These are phyloP conservation scores for Hydrangea macrophylla DNA, from an alignment of 148 eudicot species.

Conservation along the genomic window DNA sequence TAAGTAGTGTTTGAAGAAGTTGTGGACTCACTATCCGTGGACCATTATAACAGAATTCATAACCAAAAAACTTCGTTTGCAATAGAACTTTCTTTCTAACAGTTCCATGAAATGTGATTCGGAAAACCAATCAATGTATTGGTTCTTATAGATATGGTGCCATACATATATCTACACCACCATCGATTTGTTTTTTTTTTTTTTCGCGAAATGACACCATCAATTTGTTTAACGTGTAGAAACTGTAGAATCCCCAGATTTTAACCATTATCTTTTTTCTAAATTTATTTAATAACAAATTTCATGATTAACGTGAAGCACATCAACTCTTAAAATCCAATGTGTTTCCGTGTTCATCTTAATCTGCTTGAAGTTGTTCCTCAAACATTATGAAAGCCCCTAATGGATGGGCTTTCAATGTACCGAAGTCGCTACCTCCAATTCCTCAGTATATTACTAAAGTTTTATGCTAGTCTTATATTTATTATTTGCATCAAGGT, in stretches of 20 bases:
- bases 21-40: not conserved
- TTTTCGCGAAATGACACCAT: no score
- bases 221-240: not conserved
- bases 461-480: not conserved
- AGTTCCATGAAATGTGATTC: not conserved
- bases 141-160: not conserved
- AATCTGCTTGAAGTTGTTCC: not conserved
- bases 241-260: not conserved
- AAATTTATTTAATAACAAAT: not conserved
- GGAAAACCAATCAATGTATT: not conserved
- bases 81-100: not conserved
- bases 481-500: slow-evolving; percentile 5
- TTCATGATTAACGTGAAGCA: not conserved
- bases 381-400: not conserved
- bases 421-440: no score
- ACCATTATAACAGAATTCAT: not conserved
- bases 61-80: not conserved
- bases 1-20: not conserved
- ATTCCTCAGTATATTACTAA: no score
- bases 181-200: not conserved
- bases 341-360: not conserved
- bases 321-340: not conserved
- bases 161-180: not conserved
- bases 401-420: no score
- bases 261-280: not conserved